These are phyloP conservation scores for Nannizziopsis barbatae DNA, from an alignment of 2,329 filamentous ascomycete genomes.

Conservation along the genomic window DNA sequence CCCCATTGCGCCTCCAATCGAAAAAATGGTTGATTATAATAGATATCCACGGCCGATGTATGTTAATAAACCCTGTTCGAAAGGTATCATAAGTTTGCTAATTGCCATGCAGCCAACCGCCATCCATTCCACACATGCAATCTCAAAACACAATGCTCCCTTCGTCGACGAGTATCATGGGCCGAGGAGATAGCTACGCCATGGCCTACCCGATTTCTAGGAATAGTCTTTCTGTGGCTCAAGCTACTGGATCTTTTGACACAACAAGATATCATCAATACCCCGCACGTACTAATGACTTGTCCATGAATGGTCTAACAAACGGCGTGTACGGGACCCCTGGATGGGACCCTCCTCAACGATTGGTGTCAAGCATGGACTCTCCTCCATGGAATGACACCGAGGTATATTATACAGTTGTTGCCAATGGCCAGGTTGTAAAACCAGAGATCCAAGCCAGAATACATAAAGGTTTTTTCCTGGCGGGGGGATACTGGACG, in stretches of 20 bases:
- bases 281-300: constrained; percentile 24
- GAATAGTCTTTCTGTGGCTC: constrained; percentile 22
- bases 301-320: constrained; percentile 24
- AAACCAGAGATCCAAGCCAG: constrained; percentile 64
- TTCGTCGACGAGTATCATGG: constrained; percentile 23
- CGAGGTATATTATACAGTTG: constrained; percentile 25
- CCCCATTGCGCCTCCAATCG: constrained; percentile 25
- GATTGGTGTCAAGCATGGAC: constrained; percentile 25
- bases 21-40: constrained; percentile 29
- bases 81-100: background rate
- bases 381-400: constrained; percentile 37
- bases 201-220: constrained; percentile 27
- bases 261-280: constrained; percentile 27
- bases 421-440: constrained; percentile 36
- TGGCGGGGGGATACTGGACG: constrained; percentile 72
- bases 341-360: constrained; percentile 20
- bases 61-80: constrained; percentile 16
- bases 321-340: constrained; percentile 24
- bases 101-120: constrained; percentile 31
- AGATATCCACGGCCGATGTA: constrained; percentile 31
- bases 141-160: constrained; percentile 22
- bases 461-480: constrained; percentile 84
- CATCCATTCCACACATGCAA: constrained; percentile 37
- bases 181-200: constrained; percentile 32
- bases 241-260: constrained; percentile 23